Conservation (phyloP, 2,329 filamentous ascomycete species). For the Nemania sp. region DNA sequence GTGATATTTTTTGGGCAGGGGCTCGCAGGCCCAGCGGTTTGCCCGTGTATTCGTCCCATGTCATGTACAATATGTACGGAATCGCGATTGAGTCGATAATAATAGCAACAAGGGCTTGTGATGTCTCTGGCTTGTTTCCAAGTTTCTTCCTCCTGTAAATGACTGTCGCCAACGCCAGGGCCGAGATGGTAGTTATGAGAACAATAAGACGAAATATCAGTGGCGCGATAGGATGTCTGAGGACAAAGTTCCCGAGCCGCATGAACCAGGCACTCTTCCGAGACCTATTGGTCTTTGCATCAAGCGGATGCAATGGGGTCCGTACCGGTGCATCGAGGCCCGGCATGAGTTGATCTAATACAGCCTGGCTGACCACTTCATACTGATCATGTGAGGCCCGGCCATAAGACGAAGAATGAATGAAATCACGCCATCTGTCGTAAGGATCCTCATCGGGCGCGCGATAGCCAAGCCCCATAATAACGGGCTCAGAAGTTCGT, state of each 20-base stretch:
- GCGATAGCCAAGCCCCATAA: slow-evolving; percentile 53
- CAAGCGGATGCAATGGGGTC: slow-evolving; percentile 44
- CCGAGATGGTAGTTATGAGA: slow-evolving; percentile 79
- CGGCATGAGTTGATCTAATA: slow-evolving; percentile 42
- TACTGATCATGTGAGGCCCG: slow-evolving; percentile 51
- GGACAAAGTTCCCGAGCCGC: slow-evolving; percentile 67
- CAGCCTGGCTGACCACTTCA: slow-evolving; percentile 51
- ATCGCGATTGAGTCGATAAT: slow-evolving; percentile 87
- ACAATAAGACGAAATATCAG: slow-evolving; percentile 81
- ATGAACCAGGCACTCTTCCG: slow-evolving; percentile 47
- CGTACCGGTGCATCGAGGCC: slow-evolving; percentile 45
- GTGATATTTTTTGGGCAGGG: slow-evolving; percentile 80
- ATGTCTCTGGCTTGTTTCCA: slow-evolving; percentile 57
- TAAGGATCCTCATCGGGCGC: slow-evolving; percentile 46
- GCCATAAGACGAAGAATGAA: slow-evolving; percentile 57
- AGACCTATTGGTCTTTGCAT: slow-evolving; percentile 41
- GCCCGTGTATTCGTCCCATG: slow-evolving; percentile 93
- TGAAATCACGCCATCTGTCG: slow-evolving; percentile 56
- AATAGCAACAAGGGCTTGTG: slow-evolving; percentile 85
- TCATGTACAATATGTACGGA: slow-evolving; percentile 90
- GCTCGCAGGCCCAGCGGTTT: slow-evolving; percentile 88
- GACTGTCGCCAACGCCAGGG: slow-evolving; percentile 74
- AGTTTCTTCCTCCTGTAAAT: slow-evolving; percentile 67
- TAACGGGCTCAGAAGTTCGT: slow-evolving; percentile 61
- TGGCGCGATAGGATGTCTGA: slow-evolving; percentile 84